Conservation (phyloP, 768 basidiomycete species). For the Phlebiopsis flavidoalba region DNA sequence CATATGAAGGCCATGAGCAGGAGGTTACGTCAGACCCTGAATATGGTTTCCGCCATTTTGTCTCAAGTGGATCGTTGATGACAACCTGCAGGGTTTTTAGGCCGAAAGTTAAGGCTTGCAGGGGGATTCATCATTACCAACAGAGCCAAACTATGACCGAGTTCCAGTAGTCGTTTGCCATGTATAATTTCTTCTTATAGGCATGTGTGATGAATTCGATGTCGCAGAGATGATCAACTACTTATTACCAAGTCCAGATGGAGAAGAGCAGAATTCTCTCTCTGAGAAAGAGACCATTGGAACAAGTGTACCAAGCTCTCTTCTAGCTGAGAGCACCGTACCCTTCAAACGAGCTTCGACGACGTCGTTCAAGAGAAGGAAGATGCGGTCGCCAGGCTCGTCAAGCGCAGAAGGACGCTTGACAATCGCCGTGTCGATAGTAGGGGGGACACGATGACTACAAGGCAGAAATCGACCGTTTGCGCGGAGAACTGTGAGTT, state of each 20-base stretch:
- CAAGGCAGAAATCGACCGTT: slow-evolving; percentile 75
- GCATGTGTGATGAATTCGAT: not conserved
- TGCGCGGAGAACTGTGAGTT: slow-evolving; percentile 81
- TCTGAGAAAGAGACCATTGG: slow-evolving; percentile 81
- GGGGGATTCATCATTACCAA: slow-evolving; percentile 46
- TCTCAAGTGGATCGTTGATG: slow-evolving; percentile 2
- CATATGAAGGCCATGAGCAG: slow-evolving; percentile 95
- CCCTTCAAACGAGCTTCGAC: slow-evolving; percentile 71
- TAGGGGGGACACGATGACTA: slow-evolving; percentile 67
- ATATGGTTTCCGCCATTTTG: not conserved
- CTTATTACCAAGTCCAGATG: slow-evolving; percentile 79
- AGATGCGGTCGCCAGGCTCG: slow-evolving; percentile 63
- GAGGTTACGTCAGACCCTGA: slow-evolving; percentile 38
- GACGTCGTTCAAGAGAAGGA: slow-evolving; percentile 76
- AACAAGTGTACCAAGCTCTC: slow-evolving; percentile 67
- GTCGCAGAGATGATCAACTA: slow-evolving; percentile 83
- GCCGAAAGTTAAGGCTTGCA: slow-evolving; percentile 60
- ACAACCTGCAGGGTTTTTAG: slow-evolving; percentile 57
- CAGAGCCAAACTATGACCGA: slow-evolving; percentile 73
- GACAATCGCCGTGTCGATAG: slow-evolving; percentile 56
- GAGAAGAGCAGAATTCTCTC: slow-evolving; percentile 71
- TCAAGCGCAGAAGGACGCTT: slow-evolving; percentile 49
- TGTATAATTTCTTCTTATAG: slow-evolving; percentile 8
- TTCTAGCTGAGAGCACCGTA: slow-evolving; percentile 63
- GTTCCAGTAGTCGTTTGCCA: slow-evolving; percentile 18